Evolutionary conservation across 2,329 filamentous ascomycete genomes (phyloP).

Genomic region (Escovopsis sp.): DNA sequence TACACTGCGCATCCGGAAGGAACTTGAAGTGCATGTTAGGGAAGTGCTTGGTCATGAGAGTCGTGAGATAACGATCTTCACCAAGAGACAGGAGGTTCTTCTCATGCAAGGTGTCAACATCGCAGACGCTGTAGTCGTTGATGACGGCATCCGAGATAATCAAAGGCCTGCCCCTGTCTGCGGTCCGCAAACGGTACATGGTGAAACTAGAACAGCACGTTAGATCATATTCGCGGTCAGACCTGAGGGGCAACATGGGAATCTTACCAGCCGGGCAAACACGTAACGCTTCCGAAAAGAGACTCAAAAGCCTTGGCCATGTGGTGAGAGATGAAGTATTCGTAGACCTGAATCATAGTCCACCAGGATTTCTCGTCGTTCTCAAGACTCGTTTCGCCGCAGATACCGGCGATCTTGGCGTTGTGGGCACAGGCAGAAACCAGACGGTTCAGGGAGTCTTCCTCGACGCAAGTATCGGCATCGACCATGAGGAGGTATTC

Average conservation of each 20-base stretch:
- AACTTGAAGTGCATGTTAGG: slow-evolving; percentile 94
- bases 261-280: slow-evolving; percentile 91
- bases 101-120: slow-evolving; percentile 89
- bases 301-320: slow-evolving; percentile 95
- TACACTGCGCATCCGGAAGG: slow-evolving; percentile 79
- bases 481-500: slow-evolving; percentile 97
- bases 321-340: slow-evolving; percentile 98
- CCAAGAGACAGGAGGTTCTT: slow-evolving; percentile 90
- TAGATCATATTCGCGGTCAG: not conserved
- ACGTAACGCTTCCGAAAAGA: slow-evolving; percentile 93
- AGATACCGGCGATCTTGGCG: slow-evolving; percentile 92
- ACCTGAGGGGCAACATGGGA: not conserved
- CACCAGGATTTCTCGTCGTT: slow-evolving; percentile 94
- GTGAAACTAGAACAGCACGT: slow-evolving; percentile 56
- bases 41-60: slow-evolving; percentile 96
- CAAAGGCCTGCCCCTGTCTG: slow-evolving; percentile 83
- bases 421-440: slow-evolving; percentile 89
- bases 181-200: slow-evolving; percentile 94
- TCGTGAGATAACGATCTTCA: slow-evolving; percentile 94
- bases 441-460: slow-evolving; percentile 83
- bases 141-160: slow-evolving; percentile 87
- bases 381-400: slow-evolving; percentile 88
- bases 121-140: slow-evolving; percentile 72
- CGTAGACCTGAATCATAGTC: slow-evolving; percentile 99
- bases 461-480: slow-evolving; percentile 85